phyloP scores from a whole-genome alignment of 2,329 filamentous ascomycete species.

The Ustilaginoidea virens region DNA sequence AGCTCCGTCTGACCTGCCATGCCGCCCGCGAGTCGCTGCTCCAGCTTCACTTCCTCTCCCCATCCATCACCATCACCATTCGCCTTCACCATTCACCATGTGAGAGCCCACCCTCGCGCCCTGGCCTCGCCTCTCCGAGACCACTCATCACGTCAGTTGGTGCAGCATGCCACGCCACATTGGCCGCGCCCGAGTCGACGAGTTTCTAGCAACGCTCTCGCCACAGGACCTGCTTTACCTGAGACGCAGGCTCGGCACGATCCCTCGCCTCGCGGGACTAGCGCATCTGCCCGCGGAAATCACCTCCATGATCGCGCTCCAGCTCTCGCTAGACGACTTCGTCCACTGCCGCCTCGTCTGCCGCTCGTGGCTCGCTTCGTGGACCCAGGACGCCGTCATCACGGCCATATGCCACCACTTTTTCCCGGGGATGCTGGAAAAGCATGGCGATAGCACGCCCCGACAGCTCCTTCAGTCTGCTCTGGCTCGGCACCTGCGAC shows the following conservation, averaged over 20 bases:
- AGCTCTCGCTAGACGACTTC: slow-evolving; percentile 12
- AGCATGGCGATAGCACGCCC: slow-evolving; percentile 1
- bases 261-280: slow-evolving; percentile 12
- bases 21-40: too few relatives aligned
- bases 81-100: too few relatives aligned
- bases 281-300: slow-evolving; percentile 14
- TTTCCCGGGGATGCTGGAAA: slow-evolving; percentile 13
- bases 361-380: slow-evolving; percentile 11
- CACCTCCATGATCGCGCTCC: slow-evolving; percentile 9
- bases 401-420: slow-evolving; percentile 9
- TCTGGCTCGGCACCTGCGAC: slow-evolving; percentile 5
- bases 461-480: not conserved
- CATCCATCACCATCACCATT: too few relatives aligned
- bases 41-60: too few relatives aligned
- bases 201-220: slow-evolving; percentile 11
- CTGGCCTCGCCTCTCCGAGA: too few relatives aligned
- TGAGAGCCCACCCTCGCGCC: too few relatives aligned
- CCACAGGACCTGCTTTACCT: slow-evolving; percentile 14
- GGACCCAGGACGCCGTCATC: slow-evolving; percentile 11
- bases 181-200: slow-evolving; percentile 8
- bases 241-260: slow-evolving; percentile 7
- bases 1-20: too few relatives aligned
- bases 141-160: too few relatives aligned
- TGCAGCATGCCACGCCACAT: too few relatives aligned
- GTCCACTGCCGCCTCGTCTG: slow-evolving; percentile 12